Evolutionary conservation across 768 basidiomycete genomes (phyloP), one percentile per base, ranked within the genome.

Genomic region (Rhizopogon salebrosus): DNA sequence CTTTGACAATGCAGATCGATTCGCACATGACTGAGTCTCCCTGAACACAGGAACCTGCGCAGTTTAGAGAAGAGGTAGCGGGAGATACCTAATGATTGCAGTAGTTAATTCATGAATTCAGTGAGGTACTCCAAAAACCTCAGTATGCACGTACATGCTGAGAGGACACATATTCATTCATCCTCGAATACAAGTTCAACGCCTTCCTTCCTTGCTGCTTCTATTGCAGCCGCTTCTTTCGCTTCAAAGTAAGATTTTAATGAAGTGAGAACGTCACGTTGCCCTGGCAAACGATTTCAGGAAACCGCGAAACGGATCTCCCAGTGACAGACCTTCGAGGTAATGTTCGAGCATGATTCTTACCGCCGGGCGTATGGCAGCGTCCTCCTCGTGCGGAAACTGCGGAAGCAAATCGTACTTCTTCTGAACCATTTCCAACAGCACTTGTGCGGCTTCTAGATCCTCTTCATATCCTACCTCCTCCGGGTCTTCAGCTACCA

Each of bases 341-440:
- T 93, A 93, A 55, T 85, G 71, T 29, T 71, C 67, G 46, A 87
- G 71, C 89, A 93, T 93, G 46, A 58, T 48, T 34, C 66, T 66
- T 1, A 94, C 85, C 10, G 85, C 79, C 3, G 75, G 72, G 36
- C 89, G 74, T 39, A 82, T 61, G 2, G 49, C 52, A n/a, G 52
- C 52, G 3, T 43, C 53, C 5, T 57, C 50, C 10, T 66, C 57
- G 16, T 61, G 52, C 34, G 43, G 43, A 43, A 67, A 52, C 24
- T 59, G 60, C 14, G 85, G 84, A 14, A 89, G 71, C 2, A 74
- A 75, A 14, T 75, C 72, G 22, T 82, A 58, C 46, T 84, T 64
- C 18, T 65, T 60, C 51, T 76, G 67, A 3, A 84, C 70, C 89
- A 95, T 93, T 18, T 84, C 82, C 22, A 73, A 74, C 54, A 97